These are phyloP conservation scores for Trichosporon sp. DNA, from an alignment of 1,284 basidiomycete genomes.

Conservation along the genomic window DNA sequence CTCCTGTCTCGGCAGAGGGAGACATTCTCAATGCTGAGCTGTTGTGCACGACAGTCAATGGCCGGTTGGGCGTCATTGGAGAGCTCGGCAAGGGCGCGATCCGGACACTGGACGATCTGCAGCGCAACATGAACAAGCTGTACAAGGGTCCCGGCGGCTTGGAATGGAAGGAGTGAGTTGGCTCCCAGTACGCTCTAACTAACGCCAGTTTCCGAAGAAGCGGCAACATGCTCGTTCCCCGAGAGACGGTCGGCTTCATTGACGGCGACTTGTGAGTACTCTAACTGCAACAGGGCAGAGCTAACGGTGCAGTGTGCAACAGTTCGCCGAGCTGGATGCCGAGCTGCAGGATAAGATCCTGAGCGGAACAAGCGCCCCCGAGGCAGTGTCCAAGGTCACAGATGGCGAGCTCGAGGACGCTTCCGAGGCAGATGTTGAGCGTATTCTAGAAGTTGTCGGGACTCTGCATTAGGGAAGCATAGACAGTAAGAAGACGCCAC, in stretches of 20 bases:
- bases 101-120: slow-evolving; percentile 64
- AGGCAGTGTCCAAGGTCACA: slow-evolving; percentile 27
- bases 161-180: slow-evolving; percentile 60
- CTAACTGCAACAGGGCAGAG: neutral
- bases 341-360: slow-evolving; percentile 27
- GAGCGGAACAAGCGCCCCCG: slow-evolving; percentile 31
- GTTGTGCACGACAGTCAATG: slow-evolving; percentile 71
- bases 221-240: slow-evolving; percentile 57
- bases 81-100: slow-evolving; percentile 59
- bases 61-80: slow-evolving; percentile 71
- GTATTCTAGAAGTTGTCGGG: slow-evolving; percentile 35
- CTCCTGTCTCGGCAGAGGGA: slow-evolving; percentile 27
- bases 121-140: slow-evolving; percentile 66
- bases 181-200: neutral
- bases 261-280: slow-evolving; percentile 72
- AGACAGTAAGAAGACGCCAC: neutral
- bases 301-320: slow-evolving; percentile 53
- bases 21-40: slow-evolving; percentile 53
- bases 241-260: slow-evolving; percentile 62
- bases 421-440: slow-evolving; percentile 28
- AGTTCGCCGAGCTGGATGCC: slow-evolving; percentile 52
- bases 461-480: slow-evolving; percentile 30
- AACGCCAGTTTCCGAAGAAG: slow-evolving; percentile 57
- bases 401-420: slow-evolving; percentile 16
- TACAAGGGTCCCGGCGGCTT: slow-evolving; percentile 58